Evolutionary conservation across 1,139 yeast genomes (phyloP), one percentile per base, ranked within the genome.

Genomic region (Yamadazyma taylorii): DNA sequence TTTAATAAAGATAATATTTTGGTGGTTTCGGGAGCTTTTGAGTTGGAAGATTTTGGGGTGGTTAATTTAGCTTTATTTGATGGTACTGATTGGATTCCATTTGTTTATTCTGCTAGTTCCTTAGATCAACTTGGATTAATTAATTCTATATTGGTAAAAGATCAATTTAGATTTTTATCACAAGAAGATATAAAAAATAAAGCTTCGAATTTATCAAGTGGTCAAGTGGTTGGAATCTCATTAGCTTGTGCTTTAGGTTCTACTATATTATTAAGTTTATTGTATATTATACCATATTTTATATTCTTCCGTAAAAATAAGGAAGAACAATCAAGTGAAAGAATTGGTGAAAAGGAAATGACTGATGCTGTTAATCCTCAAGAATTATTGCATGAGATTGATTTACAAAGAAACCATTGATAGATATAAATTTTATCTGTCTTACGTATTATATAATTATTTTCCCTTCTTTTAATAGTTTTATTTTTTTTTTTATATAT

Each of bases 241-340:
- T 73, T 89, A 40, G 97, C 97, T 0, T 76, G 92, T 53, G 90
- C 97, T 0, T 60, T 92, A 29, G 96, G 92, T 1, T 79, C 96
- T 2, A 78, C 90, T 33, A 67, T 82, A 9, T 56, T 86, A 1
- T 58, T 90, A 36, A 85, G 92, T 19, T 63, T 79, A 19, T 56
- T 79, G 30, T 89, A 85, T 41, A 67, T 84, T 11, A 56, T 79
- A 4, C 73, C 83, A 4, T 69, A 74, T 40, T 69, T 69, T 54
- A 66, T 69, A 33, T 67, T 74, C 33, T 75, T 65, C 66, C 70
- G 63, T 56, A 66, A 49, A 63, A 58, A 68, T 69, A 51, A 63
- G 60, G 63, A 63, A 17, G 50, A 50, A 12, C 57, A 46, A 39
- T 41, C 58, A 45, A 52, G 57, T 60, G 70, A 72, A 37, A 66